Evolutionary conservation across 768 basidiomycete species (phyloP).

Genomic region (Kwoniella bestiolae): DNA sequence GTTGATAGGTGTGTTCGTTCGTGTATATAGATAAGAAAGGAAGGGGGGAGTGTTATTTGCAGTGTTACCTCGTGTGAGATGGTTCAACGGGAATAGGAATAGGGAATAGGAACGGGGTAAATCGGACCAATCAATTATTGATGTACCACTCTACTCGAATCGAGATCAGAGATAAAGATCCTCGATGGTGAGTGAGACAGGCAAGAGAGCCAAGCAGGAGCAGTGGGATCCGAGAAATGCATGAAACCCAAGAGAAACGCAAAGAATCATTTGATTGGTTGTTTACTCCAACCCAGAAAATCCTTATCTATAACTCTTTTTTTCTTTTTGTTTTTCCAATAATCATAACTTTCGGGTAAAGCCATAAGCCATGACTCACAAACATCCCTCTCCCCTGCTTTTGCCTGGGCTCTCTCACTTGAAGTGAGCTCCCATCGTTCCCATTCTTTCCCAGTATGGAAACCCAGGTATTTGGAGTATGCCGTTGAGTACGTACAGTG

Average conservation of each 20-base stretch:
- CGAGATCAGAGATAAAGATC: not conserved
- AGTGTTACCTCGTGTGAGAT: not conserved
- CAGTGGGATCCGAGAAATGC: not conserved
- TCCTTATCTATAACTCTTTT: not conserved
- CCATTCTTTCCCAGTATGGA: no score
- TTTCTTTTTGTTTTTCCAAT: no score
- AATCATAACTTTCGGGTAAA: not conserved
- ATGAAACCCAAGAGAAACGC: not conserved
- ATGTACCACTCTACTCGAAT: no score
- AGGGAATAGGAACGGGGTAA: conserved; percentile 4
- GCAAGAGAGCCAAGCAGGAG: not conserved
- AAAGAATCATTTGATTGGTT: conserved; percentile 8
- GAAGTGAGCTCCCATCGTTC: not conserved
- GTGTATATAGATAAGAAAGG: conserved; percentile 1
- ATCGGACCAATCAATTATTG: not conserved
- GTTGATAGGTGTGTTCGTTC: not conserved
- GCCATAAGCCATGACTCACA: not conserved
- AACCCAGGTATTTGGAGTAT: not conserved
- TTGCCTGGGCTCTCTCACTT: no score
- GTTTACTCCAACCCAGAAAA: not conserved
- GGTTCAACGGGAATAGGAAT: not conserved
- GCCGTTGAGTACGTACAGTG: not conserved
- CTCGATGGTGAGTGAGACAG: not conserved
- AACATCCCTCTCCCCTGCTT: not conserved
- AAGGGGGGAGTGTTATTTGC: not conserved